Percentiles rank a stretch among this genome's conserved stretches.
phyloP scores from a whole-genome alignment of 352 stramenopile species.

The Phytophthora sansomeana region DNA sequence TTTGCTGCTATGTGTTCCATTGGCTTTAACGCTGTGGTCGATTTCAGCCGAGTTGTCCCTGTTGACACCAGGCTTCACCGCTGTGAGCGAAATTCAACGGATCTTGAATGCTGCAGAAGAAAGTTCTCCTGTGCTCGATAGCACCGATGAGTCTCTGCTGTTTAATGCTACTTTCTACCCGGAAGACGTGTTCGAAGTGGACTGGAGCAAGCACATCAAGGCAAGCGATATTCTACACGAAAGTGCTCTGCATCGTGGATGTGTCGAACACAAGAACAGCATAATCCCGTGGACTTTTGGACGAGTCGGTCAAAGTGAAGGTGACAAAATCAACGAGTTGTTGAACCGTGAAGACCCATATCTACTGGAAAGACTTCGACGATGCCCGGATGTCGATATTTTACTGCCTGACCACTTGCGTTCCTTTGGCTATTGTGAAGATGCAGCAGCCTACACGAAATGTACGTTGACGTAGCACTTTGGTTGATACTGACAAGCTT shows the following conservation, averaged over 20 bases:
- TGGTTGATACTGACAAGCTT: background rate
- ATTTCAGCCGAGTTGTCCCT: slow-evolving; percentile 26
- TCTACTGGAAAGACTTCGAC: slow-evolving; percentile 51
- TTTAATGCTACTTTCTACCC: slow-evolving; percentile 48
- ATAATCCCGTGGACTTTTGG: slow-evolving; percentile 57
- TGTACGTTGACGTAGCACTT: slow-evolving; percentile 33
- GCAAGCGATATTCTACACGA: slow-evolving; percentile 48
- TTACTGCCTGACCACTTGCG: slow-evolving; percentile 50
- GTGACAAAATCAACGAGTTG: slow-evolving; percentile 16
- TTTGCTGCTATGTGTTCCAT: slow-evolving; percentile 20
- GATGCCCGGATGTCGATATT: slow-evolving; percentile 65
- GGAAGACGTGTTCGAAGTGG: slow-evolving; percentile 35
- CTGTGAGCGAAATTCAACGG: slow-evolving; percentile 10
- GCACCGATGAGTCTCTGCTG: slow-evolving; percentile 12
- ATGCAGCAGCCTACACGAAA: slow-evolving; percentile 65
- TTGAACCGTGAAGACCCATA: slow-evolving; percentile 40
- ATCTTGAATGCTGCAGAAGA: slow-evolving; percentile 31
- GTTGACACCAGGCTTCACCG: slow-evolving; percentile 10
- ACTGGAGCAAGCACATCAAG: slow-evolving; percentile 38
- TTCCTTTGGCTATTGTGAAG: slow-evolving; percentile 67
- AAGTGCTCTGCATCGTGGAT: slow-evolving; percentile 45
- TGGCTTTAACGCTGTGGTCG: slow-evolving; percentile 22
- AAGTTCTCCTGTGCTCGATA: slow-evolving; percentile 18
- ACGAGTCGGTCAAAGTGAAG: slow-evolving; percentile 31
- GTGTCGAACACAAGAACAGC: slow-evolving; percentile 48